phyloP scores from a whole-genome alignment of 768 basidiomycete genomes.

The Leccinum subtestaceum region DNA sequence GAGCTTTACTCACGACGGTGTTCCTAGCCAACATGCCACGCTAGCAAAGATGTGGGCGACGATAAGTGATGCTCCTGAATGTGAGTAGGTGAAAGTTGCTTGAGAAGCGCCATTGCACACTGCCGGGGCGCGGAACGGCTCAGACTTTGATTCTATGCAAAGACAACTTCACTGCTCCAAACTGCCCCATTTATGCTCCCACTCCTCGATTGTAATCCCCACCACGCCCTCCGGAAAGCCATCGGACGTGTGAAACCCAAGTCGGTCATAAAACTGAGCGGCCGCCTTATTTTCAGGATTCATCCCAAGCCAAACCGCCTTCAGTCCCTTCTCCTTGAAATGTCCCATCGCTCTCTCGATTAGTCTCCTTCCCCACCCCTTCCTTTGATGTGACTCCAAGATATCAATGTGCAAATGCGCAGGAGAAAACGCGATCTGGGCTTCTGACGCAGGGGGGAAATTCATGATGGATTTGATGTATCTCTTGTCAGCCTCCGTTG shows the following conservation, averaged over 20 bases:
- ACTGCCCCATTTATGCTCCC: slow-evolving; percentile 16
- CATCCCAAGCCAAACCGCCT: slow-evolving; percentile 66
- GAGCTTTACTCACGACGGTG: neutral
- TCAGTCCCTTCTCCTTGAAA: slow-evolving; percentile 44
- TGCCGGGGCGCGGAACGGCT: neutral
- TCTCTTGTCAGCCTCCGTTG: slow-evolving; percentile 23
- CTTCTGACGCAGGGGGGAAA: slow-evolving; percentile 43
- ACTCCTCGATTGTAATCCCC: slow-evolving; percentile 51
- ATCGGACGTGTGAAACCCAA: slow-evolving; percentile 61
- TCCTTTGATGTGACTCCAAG: slow-evolving; percentile 59
- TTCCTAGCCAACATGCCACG: neutral
- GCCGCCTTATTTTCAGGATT: slow-evolving; percentile 62
- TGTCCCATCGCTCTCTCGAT: slow-evolving; percentile 53
- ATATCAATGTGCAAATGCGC: slow-evolving; percentile 80
- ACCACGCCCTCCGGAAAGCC: slow-evolving; percentile 49
- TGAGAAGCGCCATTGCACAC: too few species aligned
- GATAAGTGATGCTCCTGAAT: too few species aligned
- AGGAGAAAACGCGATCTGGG: slow-evolving; percentile 61
- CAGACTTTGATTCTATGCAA: neutral
- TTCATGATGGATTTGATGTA: slow-evolving; percentile 37
- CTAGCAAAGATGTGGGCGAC: neutral
- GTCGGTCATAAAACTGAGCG: slow-evolving; percentile 54
- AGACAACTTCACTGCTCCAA: neutral
- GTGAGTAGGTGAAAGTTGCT: too few species aligned
- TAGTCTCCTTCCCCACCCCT: slow-evolving; percentile 69